These are phyloP conservation scores for Tricholoma matsutake DNA, from an alignment of 768 basidiomycete genomes.

Conservation along the genomic window DNA sequence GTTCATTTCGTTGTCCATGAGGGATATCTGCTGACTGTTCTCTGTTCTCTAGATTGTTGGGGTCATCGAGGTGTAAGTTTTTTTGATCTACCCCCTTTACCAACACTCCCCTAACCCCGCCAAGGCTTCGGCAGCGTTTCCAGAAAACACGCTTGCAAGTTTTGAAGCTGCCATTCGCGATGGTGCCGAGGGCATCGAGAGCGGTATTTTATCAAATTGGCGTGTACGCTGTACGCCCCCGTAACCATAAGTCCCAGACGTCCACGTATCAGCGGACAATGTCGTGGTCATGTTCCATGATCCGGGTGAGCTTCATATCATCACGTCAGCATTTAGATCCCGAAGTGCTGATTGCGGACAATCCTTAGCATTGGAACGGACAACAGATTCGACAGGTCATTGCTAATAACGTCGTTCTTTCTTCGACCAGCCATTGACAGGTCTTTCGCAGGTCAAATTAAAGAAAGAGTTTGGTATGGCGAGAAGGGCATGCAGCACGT, in stretches of 20 bases:
- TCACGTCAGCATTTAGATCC: conserved; percentile 14
- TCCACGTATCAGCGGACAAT: conserved; percentile 87
- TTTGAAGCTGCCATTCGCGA: conserved; percentile 94
- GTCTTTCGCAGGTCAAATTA: conserved; percentile 52
- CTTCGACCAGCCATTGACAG: not conserved
- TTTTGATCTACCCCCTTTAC: not conserved
- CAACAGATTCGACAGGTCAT: conserved; percentile 73
- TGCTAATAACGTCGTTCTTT: not conserved
- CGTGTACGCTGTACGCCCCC: conserved; percentile 35
- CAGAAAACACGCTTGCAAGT: conserved; percentile 94
- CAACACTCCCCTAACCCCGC: not conserved
- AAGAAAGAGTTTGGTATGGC: conserved; percentile 70
- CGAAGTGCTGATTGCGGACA: not conserved
- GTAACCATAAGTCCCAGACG: conserved; percentile 74
- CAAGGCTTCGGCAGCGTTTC: conserved; percentile 81
- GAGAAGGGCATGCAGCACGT: conserved; percentile 71
- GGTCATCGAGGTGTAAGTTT: conserved; percentile 47
- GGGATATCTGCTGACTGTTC: not conserved
- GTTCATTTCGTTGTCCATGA: not conserved
- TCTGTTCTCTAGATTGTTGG: conserved; percentile 59
- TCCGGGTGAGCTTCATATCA: conserved; percentile 47
- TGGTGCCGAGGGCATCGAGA: conserved; percentile 96
- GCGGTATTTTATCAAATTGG: conserved; percentile 65
- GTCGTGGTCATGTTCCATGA: conserved; percentile 97
- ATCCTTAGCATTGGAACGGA: conserved; percentile 60